Evolutionary conservation across 352 stramenopile genomes (phyloP), one percentile per base, ranked within the genome.

Genomic region (Peronospora destructor): DNA sequence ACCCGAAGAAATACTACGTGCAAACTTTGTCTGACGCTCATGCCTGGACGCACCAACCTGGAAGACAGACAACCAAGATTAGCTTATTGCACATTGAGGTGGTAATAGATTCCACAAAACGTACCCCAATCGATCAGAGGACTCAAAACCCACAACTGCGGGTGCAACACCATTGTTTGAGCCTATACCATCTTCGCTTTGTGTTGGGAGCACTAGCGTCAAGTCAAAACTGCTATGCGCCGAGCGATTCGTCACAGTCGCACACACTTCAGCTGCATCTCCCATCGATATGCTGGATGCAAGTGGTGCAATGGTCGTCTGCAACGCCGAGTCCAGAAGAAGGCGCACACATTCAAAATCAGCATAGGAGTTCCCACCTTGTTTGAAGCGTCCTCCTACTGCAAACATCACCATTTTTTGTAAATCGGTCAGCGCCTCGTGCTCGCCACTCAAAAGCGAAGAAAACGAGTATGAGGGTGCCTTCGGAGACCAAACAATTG

Each of bases 111-210:
- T 48, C 39, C 39, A 54, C 26, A 49, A 17, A 40, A 67, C 64
- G 41, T 70, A 88, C 75, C 75, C 75, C 42, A 89, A 64, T n/a
- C 68, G 75, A 42, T 87, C 75, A 6, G 66, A 76, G 28, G 73
- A 65, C 48, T 89, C 77, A 33, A 89, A 85, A 11, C 64, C 65
- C 38, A 87, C 54, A 49, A 69, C 79, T 3, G 26, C 35, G n/a
- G 50, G 29, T 16, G 39, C 25, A 29, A 8, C 19, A 28, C 19
- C 33, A 23, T 36, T 16, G 1, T 13, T 39, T 10, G 14, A 4
- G 13, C 33, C 29, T 14, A 40, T 10, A 38, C 14, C 21, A 19
- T 33, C 23, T 17, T 57, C 21, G 10, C 17, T 39, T 35, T 49
- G 45, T 7, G 38, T 48, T 33, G 73, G 66, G 37, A 81, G 37